Percentiles rank a stretch among this genome's conserved stretches.
phyloP scores from a whole-genome alignment of 2,329 filamentous ascomycete genomes.

The Epichloe hybrida region DNA sequence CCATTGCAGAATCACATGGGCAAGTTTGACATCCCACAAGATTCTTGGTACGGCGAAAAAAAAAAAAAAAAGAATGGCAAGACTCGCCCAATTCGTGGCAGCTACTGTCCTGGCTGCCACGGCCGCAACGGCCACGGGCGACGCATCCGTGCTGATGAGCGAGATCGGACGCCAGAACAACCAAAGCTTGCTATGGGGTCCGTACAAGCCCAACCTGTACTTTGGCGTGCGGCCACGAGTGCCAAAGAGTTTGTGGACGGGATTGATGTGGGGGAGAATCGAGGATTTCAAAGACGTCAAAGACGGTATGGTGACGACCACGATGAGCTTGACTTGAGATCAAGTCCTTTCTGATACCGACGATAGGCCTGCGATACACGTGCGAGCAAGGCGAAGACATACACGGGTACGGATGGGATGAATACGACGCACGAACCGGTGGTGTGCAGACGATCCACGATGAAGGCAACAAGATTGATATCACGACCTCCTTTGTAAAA shows the following conservation, averaged over 20 bases:
- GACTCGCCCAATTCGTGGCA: conserved; percentile 18
- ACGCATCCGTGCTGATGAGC: conserved; percentile 27
- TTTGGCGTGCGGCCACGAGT: conserved; percentile 79
- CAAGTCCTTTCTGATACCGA: too few species aligned
- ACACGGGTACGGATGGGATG: conserved; percentile 94
- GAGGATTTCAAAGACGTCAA: conserved; percentile 67
- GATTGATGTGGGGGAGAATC: conserved; percentile 81
- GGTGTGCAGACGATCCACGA: conserved; percentile 88
- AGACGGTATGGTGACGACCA: conserved; percentile 37
- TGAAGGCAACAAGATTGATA: conserved; percentile 71
- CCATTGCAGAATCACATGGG: not conserved
- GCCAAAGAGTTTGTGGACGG: conserved; percentile 67
- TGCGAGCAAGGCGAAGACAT: conserved; percentile 94
- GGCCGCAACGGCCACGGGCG: conserved; percentile 14
- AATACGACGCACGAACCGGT: conserved; percentile 80
- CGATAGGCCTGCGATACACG: conserved; percentile 71
- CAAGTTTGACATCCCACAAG: not conserved
- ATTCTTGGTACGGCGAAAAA: not conserved
- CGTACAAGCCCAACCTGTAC: conserved; percentile 87
- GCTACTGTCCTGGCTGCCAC: conserved; percentile 16
- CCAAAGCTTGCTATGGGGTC: conserved; percentile 85
- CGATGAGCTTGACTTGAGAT: too few species aligned
- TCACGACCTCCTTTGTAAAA: conserved; percentile 90
- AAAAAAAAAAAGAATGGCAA: conserved; percentile 12
- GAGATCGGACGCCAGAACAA: conserved; percentile 50